Evolutionary conservation across 768 basidiomycete genomes (phyloP).

Genomic region (Lyophyllum atratum): DNA sequence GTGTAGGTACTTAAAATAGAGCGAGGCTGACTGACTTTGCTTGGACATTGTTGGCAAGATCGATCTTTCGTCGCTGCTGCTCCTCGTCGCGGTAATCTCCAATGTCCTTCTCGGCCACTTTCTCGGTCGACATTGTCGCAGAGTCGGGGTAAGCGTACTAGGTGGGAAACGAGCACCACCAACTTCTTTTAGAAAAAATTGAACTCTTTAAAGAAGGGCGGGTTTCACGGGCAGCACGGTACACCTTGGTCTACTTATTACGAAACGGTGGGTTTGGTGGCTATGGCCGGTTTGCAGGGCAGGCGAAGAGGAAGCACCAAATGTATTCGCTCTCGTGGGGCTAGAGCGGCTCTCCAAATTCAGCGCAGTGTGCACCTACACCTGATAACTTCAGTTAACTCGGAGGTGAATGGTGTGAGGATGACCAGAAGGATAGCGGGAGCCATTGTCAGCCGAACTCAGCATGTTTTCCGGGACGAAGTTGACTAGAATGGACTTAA

Average conservation of each 20-base stretch:
- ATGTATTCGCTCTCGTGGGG: not conserved
- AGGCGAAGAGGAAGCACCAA: not conserved
- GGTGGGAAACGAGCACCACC: not conserved
- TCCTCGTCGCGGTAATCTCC: conserved; percentile 25
- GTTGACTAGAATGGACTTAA: too few species aligned
- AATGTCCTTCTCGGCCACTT: not conserved
- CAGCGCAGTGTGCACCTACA: too few species aligned
- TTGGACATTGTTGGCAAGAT: conserved; percentile 42
- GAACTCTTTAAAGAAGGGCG: too few species aligned
- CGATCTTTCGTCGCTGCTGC: conserved; percentile 21
- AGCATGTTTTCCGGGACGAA: too few species aligned
- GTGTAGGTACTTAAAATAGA: not conserved
- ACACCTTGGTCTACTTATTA: conserved; percentile 6
- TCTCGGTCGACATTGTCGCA: conserved; percentile 28
- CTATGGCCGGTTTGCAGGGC: not conserved
- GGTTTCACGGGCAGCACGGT: conserved; percentile 9
- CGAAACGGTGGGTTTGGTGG: conserved; percentile 4
- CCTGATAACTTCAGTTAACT: too few species aligned
- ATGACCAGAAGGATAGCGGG: too few species aligned
- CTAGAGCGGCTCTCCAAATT: not conserved
- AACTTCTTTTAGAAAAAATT: not conserved
- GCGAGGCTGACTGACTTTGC: conserved; percentile 40
- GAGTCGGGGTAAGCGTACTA: not conserved
- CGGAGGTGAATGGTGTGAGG: too few species aligned
- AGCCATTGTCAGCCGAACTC: too few species aligned